Conservation (phyloP, 768 basidiomycete species). For the Infundibulicybe gibba region DNA sequence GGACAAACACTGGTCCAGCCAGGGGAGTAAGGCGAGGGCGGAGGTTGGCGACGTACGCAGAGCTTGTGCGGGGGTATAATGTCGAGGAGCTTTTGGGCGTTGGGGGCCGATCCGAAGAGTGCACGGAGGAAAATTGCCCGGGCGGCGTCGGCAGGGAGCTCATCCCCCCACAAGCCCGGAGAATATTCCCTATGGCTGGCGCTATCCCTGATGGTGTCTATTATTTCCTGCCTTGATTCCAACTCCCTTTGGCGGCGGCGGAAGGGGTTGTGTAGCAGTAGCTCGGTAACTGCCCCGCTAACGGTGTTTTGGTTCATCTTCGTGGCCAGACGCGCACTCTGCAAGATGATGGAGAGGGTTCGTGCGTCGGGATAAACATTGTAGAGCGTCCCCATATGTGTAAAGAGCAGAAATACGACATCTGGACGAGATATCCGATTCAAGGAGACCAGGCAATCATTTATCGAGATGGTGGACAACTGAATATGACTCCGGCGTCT, state of each 20-base stretch:
- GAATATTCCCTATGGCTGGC: slow-evolving; percentile 4
- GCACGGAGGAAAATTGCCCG: slow-evolving; percentile 45
- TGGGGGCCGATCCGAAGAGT: slow-evolving; percentile 48
- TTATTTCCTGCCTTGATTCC: slow-evolving; percentile 4
- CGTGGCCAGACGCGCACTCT: slow-evolving; percentile 51
- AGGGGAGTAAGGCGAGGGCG: slow-evolving; percentile 10
- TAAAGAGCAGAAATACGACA: slow-evolving; percentile 64
- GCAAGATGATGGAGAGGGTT: slow-evolving; percentile 59
- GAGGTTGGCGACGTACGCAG: slow-evolving; percentile 21
- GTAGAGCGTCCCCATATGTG: slow-evolving; percentile 59
- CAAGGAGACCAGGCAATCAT: slow-evolving; percentile 46
- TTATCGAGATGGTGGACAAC: slow-evolving; percentile 19
- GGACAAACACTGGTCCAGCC: background rate
- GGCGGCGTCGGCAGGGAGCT: slow-evolving; percentile 12
- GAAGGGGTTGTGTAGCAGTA: slow-evolving; percentile 34
- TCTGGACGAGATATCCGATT: slow-evolving; percentile 55
- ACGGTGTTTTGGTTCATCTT: slow-evolving; percentile 46
- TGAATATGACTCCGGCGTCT: slow-evolving; percentile 5
- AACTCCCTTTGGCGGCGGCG: slow-evolving; percentile 10
- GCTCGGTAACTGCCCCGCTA: slow-evolving; percentile 43
- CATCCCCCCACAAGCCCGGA: slow-evolving; percentile 15
- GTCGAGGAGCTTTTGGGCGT: slow-evolving; percentile 16
- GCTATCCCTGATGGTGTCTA: background rate
- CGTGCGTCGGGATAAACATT: slow-evolving; percentile 47
- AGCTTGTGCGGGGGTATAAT: slow-evolving; percentile 34